Base-by-base conservation (phyloP, 352 stramenopile genomes). In the Pseudoperonospora humuli region DNA sequence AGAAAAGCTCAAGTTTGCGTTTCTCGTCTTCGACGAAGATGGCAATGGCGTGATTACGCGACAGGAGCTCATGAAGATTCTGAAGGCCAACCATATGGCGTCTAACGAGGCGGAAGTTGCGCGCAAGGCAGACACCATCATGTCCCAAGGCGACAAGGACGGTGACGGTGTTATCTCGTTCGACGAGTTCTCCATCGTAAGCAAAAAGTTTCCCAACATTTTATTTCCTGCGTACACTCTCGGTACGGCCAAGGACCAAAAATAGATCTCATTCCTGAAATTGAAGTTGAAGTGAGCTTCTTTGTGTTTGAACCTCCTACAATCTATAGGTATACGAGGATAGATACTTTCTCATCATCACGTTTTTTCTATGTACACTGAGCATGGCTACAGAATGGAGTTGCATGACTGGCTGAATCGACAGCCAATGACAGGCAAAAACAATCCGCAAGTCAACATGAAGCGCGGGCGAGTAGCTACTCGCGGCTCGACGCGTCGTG, bases 121-220 rank as follows among this genome's bases (percentile, higher is more conserved):
- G 19, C 81, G 90, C 34, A 98, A 98, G 61, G 91, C 93, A 17
- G 92, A 98, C 55, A 98, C 91, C 37, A 98, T 98, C 61, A 98
- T 98, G 89, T 91, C 85, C 15, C 92, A 98, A 54, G 92, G 85
- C 24, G 86, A 97, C 54, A 97, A 97, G 63, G 87, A 97, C 62
- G 93, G 93, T 50, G 93, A 98, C 69, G 92, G 93, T 18, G 86
- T 97, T 36, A 96, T 98, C n/a, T n/a, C n/a, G n/a, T n/a, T n/a
- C n/a, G n/a, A n/a, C n/a, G n/a, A n/a, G n/a, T n/a, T n/a, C n/a
- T n/a, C n/a, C 19, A 65, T 97, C 45, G 91, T 98, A 39, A 94
- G 72, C 64, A 97, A 97, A 63, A 97, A 97, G 57, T 98, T 98
- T 56, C 92, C 95, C 10, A 98, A 97, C 57, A 96, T 98, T 63